Base-by-base conservation (phyloP, 73 alveolate genomes). In the Symbiodinium pilosum region DNA sequence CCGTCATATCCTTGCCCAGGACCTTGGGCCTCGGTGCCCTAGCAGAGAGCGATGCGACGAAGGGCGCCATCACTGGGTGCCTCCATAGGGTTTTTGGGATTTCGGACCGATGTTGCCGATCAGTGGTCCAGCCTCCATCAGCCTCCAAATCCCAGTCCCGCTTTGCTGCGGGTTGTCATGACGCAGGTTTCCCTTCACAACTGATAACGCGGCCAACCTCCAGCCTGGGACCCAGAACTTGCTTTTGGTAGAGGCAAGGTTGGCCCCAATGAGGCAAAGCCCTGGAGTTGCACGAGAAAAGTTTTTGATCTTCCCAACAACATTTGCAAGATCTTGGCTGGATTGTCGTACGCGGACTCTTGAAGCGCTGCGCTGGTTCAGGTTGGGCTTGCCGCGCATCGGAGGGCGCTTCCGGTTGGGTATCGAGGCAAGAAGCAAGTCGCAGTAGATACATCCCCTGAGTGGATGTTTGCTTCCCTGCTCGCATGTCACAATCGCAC, bases 371-470 rank as follows among this genome's bases (percentile, higher is more conserved):
- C 64, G 64, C 64, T 47, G 7, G 7, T 47, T 2, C 16, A 89
- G 95, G 95, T 84, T 89, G 51, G 95, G 87, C 41, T 89, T 89
- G 40, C 95, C 95, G 59, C 95, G 95, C 87, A 38, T 89, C 56
- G 95, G 95, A 34, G 95, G 87, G 30, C 87, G 84, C 87, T 26
- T 89, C 38, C 43, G 73, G 11, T 47, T 89, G 47, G 95, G 95
- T 43, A 30, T 89, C 73, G 95, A 89, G 73, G 94, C 94, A n/a
- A n/a, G n/a, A n/a, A n/a, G n/a, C n/a, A n/a, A n/a, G n/a, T n/a
- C n/a, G n/a, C n/a, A n/a, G n/a, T n/a, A n/a, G n/a, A n/a, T n/a
- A n/a, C n/a, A n/a, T n/a, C n/a, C n/a, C n/a, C n/a, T n/a, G n/a
- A n/a, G n/a, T n/a, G n/a, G n/a, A n/a, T n/a, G n/a, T n/a, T n/a